Evolutionary conservation across 1,284 basidiomycete species (phyloP), one percentile per base, ranked within the genome.

Genomic region (Microbotryomycetes sp.): DNA sequence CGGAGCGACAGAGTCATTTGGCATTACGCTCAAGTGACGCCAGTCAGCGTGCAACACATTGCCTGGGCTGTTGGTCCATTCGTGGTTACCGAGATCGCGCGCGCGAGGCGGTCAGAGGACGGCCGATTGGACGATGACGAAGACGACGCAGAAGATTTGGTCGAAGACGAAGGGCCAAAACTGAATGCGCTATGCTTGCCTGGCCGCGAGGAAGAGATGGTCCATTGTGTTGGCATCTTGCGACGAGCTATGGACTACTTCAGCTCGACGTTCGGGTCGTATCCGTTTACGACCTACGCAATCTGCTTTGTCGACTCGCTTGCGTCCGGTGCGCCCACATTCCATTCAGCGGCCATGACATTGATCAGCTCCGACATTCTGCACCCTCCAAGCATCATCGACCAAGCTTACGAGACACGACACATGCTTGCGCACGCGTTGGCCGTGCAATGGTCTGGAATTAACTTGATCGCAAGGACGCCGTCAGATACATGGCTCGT

Each of bases 401-500:
- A 99, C 72, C 92, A 94, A 74, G 89, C 90, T 1, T 83, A 91
- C 70, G 91, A 97, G 73, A 89, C 92, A 1, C 82, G 93, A 18
- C 91, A 94, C 62, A 80, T 84, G 18, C 81, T 98, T 47, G 83
- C 87, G 28, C 89, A 97, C 72, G 86, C 89, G 2, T 81, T 98
- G 45, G 92, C 92, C 5, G 91, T 86, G 70, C 96, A 99, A 76
- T 98, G 96, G 96, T 82, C 91, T 57, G 94, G 96, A 23, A 86
- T 99, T 77, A 96, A 97, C 76, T 91, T 99, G 70, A 86, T 94
- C 60, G 92, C 88, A 58, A 91, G 91, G 76, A 84, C 86, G n/a
- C 90, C 89, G 82, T 88, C 91, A 9, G 96, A 98, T 76, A 85
- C 86, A 6, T 99, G 96, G 96, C 83, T 99, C 18, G 86, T 94